Conservation (phyloP, 192 early-diverging fungal species). For the Rhizoclosmatium globosum region DNA sequence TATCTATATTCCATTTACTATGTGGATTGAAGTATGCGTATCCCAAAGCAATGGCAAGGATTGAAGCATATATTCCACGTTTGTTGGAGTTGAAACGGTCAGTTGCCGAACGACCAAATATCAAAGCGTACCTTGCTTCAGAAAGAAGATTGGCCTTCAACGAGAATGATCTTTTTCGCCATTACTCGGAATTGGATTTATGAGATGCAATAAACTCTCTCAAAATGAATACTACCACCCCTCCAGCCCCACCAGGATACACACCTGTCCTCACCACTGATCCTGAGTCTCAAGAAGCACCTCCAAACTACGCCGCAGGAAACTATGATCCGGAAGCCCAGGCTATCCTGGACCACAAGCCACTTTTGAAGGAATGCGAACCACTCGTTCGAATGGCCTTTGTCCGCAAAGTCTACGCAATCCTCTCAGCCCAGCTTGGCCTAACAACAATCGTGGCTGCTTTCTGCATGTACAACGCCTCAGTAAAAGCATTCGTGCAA, state of each 20-base stretch:
- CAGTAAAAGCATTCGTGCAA: slow-evolving; percentile 22
- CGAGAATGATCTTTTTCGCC: not conserved
- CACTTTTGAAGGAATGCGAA: not conserved
- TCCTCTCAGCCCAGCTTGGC: slow-evolving; percentile 14
- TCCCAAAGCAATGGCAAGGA: not conserved
- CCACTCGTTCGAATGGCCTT: slow-evolving; percentile 15
- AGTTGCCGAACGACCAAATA: slow-evolving; percentile 1
- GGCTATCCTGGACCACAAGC: not conserved
- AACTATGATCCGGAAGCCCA: not conserved
- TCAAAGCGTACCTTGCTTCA: slow-evolving; percentile 6
- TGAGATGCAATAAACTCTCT: not conserved
- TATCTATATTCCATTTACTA: not conserved
- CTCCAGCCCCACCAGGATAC: not conserved
- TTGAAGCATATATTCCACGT: not conserved
- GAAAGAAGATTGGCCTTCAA: not conserved
- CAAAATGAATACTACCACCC: not conserved
- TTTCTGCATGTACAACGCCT: slow-evolving; percentile 4
- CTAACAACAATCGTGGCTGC: slow-evolving; percentile 6
- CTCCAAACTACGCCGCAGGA: not conserved
- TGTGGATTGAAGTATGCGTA: not conserved
- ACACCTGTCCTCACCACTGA: not conserved
- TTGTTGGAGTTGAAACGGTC: slow-evolving; percentile 8
- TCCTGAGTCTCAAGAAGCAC: not conserved
- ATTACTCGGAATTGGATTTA: slow-evolving; percentile 1
- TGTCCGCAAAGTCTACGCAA: slow-evolving; percentile 36